Evolutionary conservation across 228 moss, liverwort and hornwort species (phyloP).

Genomic region (Sphagnum fallax): DNA sequence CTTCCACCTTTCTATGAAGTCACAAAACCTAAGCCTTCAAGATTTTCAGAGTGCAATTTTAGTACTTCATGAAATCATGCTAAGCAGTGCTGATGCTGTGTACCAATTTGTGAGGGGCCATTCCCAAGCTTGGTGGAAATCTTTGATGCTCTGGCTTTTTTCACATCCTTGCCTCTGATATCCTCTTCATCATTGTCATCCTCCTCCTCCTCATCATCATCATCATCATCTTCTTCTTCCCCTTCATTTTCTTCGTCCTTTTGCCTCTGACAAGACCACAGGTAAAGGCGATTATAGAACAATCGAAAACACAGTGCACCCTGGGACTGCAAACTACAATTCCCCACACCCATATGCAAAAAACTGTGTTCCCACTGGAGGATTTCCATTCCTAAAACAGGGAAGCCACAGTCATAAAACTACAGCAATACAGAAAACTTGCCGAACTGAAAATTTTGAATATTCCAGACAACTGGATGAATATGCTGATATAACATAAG

Average conservation of each 20-base stretch:
- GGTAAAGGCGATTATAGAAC: neutral
- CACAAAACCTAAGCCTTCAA: too few species aligned
- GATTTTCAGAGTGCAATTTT: too few species aligned
- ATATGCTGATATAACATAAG: neutral
- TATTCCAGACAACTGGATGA: neutral
- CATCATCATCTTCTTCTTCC: conserved; percentile 12
- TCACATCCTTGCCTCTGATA: conserved; percentile 6
- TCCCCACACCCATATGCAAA: too few species aligned
- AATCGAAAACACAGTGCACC: too few species aligned
- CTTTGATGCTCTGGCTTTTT: conserved; percentile 19
- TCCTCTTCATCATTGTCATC: conserved; percentile 18
- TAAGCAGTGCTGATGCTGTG: neutral
- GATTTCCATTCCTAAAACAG: neutral
- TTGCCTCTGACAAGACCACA: neutral
- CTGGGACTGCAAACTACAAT: too few species aligned
- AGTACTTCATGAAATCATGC: too few species aligned
- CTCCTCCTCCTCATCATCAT: conserved; percentile 34
- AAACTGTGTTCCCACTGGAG: too few species aligned
- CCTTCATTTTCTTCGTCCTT: conserved; percentile 8
- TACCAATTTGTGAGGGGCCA: conserved; percentile 1
- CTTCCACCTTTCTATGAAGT: too few species aligned
- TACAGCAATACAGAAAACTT: conserved; percentile 1
- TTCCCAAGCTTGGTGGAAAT: conserved; percentile 21
- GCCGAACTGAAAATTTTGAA: neutral
- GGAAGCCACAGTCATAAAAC: conserved; percentile 3